Conservation (phyloP, 257 asterid genomes). For the Coffea canephora region DNA sequence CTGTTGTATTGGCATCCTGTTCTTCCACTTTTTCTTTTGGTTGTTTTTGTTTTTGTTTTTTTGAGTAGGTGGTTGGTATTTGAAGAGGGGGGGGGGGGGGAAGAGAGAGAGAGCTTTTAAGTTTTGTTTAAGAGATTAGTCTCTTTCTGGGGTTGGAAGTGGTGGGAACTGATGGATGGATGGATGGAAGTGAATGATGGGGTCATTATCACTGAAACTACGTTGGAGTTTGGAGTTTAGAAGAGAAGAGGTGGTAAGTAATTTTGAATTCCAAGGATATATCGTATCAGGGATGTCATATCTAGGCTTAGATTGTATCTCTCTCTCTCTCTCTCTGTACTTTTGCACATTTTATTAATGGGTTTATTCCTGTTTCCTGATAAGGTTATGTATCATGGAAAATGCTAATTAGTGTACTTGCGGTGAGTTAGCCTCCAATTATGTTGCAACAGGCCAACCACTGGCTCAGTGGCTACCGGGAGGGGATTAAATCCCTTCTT, state of each 20-base stretch:
- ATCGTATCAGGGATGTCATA: background rate
- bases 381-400: background rate
- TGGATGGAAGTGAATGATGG: constrained; percentile 10
- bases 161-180: constrained; percentile 6
- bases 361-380: constrained; percentile 16
- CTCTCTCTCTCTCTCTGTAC: background rate
- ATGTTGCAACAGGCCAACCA: background rate
- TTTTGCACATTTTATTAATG: constrained; percentile 8
- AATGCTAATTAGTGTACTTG: background rate
- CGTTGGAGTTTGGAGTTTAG: background rate
- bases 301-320: constrained; percentile 12
- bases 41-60: background rate
- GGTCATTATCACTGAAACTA: constrained; percentile 7
- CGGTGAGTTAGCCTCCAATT: background rate
- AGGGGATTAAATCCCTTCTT: too few relatives aligned
- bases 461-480: too few relatives aligned
- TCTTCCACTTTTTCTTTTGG: background rate
- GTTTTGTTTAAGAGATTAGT: constrained; percentile 1
- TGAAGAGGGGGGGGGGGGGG: background rate
- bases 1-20: background rate
- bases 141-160: constrained; percentile 7
- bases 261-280: background rate
- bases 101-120: too few relatives aligned
- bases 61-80: too few relatives aligned
- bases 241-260: background rate